Percentiles rank a stretch among this genome's conserved stretches.
Evolutionary conservation across 1,284 basidiomycete species (phyloP).

Genomic region (Pseudozyma thailandica): DNA sequence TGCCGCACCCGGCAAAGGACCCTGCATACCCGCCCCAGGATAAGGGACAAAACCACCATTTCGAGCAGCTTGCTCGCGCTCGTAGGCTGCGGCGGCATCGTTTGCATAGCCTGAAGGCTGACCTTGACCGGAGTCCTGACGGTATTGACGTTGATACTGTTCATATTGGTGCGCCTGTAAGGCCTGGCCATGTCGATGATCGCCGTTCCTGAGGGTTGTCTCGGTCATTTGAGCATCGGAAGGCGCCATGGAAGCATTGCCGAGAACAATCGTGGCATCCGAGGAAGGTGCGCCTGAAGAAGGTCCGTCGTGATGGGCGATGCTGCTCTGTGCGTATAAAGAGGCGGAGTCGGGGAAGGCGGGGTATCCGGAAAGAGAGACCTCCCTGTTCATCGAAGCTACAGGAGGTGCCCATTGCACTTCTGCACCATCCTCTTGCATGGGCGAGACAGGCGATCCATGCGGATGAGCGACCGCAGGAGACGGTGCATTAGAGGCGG

Average conservation of each 20-base stretch:
- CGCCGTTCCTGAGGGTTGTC: conserved; percentile 22
- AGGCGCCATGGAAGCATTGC: conserved; percentile 14
- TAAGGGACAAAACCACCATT: conserved; percentile 16
- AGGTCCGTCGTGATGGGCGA: conserved; percentile 35
- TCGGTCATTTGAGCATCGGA: conserved; percentile 37
- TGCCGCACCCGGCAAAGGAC: conserved; percentile 11
- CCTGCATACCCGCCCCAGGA: conserved; percentile 6
- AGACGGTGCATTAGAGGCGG: conserved; percentile 1
- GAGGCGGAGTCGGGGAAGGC: conserved; percentile 61
- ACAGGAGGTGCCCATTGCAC: conserved; percentile 44
- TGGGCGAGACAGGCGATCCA: conserved; percentile 40
- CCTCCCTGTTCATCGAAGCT: conserved; percentile 20
- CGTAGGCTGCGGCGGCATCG: conserved; percentile 27
- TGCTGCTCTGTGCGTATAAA: conserved; percentile 41
- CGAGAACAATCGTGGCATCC: conserved; percentile 27
- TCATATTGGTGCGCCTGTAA: conserved; percentile 43
- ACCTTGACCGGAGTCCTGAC: conserved; percentile 17
- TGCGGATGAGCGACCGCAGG: conserved; percentile 4
- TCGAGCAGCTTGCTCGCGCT: conserved; percentile 18
- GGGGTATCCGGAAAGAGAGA: conserved; percentile 49
- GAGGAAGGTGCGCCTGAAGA: conserved; percentile 22
- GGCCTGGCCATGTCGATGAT: conserved; percentile 21
- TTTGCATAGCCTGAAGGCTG: conserved; percentile 30
- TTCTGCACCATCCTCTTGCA: conserved; percentile 44
- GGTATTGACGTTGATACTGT: conserved; percentile 41